Conservation (phyloP, 441 rosid genomes). For the Syzygium syzygioides region DNA sequence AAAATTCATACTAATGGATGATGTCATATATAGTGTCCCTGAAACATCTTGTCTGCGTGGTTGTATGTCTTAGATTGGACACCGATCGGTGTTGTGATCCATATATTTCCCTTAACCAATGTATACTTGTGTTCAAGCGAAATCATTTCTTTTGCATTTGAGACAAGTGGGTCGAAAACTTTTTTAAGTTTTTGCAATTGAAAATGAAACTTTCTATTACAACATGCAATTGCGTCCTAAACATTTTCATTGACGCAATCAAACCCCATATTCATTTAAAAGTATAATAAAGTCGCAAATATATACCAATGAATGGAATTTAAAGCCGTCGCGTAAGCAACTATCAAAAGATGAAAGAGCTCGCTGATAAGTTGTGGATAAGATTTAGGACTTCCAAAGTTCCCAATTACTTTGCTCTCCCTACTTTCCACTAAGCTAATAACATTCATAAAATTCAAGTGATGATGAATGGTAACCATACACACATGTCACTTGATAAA, state of each 20-base stretch:
- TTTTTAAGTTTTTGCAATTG: background rate
- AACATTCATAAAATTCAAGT: background rate
- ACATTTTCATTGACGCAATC: background rate
- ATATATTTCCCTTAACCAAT: too few species aligned
- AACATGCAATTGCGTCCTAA: background rate
- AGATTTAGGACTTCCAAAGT: background rate
- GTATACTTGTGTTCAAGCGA: background rate
- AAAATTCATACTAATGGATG: background rate
- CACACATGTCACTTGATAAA: background rate
- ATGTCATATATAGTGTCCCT: background rate
- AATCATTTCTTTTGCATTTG: background rate
- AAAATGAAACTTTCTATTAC: too few species aligned
- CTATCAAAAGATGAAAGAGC: background rate
- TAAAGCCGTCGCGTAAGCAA: background rate
- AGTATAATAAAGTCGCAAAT: background rate
- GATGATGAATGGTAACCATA: background rate
- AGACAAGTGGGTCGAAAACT: too few species aligned
- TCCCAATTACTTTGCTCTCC: background rate
- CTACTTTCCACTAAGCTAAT: background rate
- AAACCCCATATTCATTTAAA: background rate
- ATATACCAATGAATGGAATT: background rate
- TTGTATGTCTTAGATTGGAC: background rate
- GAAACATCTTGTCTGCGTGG: background rate
- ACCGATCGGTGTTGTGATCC: too few species aligned
- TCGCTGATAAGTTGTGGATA: background rate